Evolutionary conservation across 2,329 filamentous ascomycete species (phyloP), one percentile per base, ranked within the genome.

Genomic region (Whalleya microplaca): DNA sequence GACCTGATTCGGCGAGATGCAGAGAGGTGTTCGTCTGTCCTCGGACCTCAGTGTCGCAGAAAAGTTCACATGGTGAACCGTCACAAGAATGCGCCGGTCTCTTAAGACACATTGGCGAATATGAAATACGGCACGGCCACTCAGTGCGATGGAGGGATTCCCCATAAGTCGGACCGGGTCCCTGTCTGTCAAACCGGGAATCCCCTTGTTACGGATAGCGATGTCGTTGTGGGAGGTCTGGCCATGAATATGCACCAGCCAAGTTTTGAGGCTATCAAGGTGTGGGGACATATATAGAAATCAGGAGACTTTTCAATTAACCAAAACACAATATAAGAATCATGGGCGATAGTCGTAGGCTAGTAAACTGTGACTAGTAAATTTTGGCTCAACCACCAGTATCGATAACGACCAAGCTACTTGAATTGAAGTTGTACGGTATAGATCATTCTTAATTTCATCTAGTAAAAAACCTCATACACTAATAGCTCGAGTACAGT

Each of bases 1-100:
- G 55, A 40, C 59, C 45, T 18, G 16, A 55, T 54, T 48, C 29
- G 42, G 52, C 47, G 43, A 60, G 49, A 2, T 56, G 55, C 52
- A 58, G 55, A 51, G 27, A 32, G 32, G 10, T 12, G 32, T 37
- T 37, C 32, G 10, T 16, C 32, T 37, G 32, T 37, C 32, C 14
- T 16, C 10, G 32, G 32, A 37, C 32, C 8, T 14, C 14, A 12
- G 14, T 16, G 32, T 37, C 10, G 32, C 32, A 37, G 32, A 14
- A 14, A 3, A 14, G 27, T 29, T 29, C 27, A 29, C 27, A 37
- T 37, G 32, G 32, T 37, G 32, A 12, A 37, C 32, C 7, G 32
- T 37, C 32, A 14, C 14, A 37, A 16, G 14, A 12, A 16, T 37
- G 10, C 10, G 10, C 32, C 32, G 32, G 32, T 37, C 5, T 37